These are phyloP conservation scores for Cercospora canescens DNA, from an alignment of 2,329 filamentous ascomycete genomes.

Conservation along the genomic window DNA sequence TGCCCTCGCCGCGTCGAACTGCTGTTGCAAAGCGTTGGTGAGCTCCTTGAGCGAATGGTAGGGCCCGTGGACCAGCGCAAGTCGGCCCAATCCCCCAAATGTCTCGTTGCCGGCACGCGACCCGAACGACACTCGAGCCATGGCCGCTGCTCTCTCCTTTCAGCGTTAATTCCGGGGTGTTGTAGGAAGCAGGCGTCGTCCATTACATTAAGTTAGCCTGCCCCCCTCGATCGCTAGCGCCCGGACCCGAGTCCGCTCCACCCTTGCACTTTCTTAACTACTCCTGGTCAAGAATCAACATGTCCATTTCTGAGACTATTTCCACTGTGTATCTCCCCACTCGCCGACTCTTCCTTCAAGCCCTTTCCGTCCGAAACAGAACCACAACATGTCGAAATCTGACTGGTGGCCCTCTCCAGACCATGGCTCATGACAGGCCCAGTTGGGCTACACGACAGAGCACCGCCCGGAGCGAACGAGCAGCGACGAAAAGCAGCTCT, in stretches of 20 bases:
- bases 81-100: conserved; percentile 7
- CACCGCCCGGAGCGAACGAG: not conserved
- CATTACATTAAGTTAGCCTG: not conserved
- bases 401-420: no score
- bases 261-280: not conserved
- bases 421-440: no score
- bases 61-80: conserved; percentile 14
- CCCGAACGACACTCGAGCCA: conserved; percentile 29
- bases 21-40: conserved; percentile 21
- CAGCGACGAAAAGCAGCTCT: not conserved
- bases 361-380: no score
- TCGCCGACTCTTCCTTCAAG: no score
- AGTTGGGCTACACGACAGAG: not conserved
- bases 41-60: conserved; percentile 28
- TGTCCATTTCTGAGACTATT: not conserved
- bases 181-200: not conserved
- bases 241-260: not conserved
- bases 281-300: not conserved
- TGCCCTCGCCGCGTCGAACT: conserved; percentile 19
- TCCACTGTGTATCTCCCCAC: not conserved
- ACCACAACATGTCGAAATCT: no score
- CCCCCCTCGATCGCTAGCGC: not conserved
- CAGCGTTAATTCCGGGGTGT: not conserved
- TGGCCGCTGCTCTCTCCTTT: not conserved
- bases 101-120: conserved; percentile 26